Conservation (phyloP, 176 grass and related monocot species). For the Tillandsia fasciculata region DNA sequence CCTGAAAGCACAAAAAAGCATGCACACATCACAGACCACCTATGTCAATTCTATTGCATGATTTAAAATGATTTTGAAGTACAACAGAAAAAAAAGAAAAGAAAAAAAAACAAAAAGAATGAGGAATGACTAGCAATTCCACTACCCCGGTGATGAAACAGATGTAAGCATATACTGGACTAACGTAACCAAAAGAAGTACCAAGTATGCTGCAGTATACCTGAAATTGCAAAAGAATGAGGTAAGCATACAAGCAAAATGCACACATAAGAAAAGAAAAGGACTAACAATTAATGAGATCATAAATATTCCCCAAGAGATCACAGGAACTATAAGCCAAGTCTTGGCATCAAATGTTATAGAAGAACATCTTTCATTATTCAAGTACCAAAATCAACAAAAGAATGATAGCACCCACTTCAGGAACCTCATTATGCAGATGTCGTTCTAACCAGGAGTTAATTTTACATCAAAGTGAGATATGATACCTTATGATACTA, state of each 20-base stretch:
- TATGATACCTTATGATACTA: too few relatives aligned
- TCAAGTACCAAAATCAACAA: too few relatives aligned
- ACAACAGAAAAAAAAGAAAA: not conserved
- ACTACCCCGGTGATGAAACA: slow-evolving; percentile 76
- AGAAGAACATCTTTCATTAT: too few relatives aligned
- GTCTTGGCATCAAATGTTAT: too few relatives aligned
- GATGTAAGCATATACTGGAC: slow-evolving; percentile 69
- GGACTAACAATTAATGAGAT: not conserved
- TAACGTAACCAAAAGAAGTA: slow-evolving; percentile 52
- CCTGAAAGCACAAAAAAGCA: slow-evolving; percentile 29
- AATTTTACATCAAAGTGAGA: too few relatives aligned
- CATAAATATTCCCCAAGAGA: not conserved
- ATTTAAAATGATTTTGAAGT: not conserved
- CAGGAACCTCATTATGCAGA: too few relatives aligned
- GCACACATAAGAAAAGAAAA: not conserved
- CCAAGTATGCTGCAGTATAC: slow-evolving; percentile 55
- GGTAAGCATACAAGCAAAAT: not conserved
- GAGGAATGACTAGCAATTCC: slow-evolving; percentile 6
- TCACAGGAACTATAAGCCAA: not conserved
- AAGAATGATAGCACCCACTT: too few relatives aligned
- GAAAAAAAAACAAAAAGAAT: not conserved
- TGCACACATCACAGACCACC: not conserved
- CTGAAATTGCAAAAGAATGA: slow-evolving; percentile 32
- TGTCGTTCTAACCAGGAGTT: too few relatives aligned
- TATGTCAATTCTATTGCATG: not conserved